These are phyloP conservation scores for Hyaloperonospora brassicae DNA, from an alignment of 352 stramenopile genomes.

Conservation along the genomic window DNA sequence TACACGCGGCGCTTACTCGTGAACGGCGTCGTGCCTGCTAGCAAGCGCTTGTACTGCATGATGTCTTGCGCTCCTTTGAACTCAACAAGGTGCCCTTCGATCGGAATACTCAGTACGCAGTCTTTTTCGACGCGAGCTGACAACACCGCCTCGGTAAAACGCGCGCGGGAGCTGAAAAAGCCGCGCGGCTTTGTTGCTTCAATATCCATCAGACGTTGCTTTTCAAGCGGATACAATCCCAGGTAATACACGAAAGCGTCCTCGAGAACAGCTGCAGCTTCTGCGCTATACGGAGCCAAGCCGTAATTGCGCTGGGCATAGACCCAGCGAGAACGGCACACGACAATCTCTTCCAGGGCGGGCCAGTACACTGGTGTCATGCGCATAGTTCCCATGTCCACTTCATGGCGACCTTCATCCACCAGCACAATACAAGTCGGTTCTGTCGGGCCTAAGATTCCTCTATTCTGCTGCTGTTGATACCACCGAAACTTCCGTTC, in stretches of 20 bases:
- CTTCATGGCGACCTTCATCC: constrained; percentile 75
- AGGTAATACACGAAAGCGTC: constrained; percentile 72
- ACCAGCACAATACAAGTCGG: constrained; percentile 61
- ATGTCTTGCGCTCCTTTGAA: constrained; percentile 73
- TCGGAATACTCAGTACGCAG: constrained; percentile 57
- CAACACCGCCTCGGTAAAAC: constrained; percentile 23
- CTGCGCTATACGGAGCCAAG: constrained; percentile 62
- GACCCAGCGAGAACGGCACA: constrained; percentile 69
- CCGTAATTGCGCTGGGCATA: constrained; percentile 80
- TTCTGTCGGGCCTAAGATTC: constrained; percentile 22
- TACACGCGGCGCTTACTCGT: constrained; percentile 76
- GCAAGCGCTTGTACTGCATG: constrained; percentile 72
- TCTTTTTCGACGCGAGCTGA: constrained; percentile 32
- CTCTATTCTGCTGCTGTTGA: constrained; percentile 40
- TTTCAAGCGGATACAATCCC: constrained; percentile 55
- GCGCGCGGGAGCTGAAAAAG: constrained; percentile 36
- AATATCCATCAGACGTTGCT: constrained; percentile 40
- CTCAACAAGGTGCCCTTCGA: constrained; percentile 76
- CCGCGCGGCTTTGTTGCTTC: constrained; percentile 40
- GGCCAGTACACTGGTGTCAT: constrained; percentile 82
- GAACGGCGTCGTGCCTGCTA: constrained; percentile 71
- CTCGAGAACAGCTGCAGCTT: constrained; percentile 42
- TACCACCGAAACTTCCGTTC: constrained; percentile 68
- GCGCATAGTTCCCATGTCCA: constrained; percentile 64
- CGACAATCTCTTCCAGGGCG: constrained; percentile 51